Evolutionary conservation across 495 filamentous ascomycete species (phyloP).

Genomic region (Neurospora africana): DNA sequence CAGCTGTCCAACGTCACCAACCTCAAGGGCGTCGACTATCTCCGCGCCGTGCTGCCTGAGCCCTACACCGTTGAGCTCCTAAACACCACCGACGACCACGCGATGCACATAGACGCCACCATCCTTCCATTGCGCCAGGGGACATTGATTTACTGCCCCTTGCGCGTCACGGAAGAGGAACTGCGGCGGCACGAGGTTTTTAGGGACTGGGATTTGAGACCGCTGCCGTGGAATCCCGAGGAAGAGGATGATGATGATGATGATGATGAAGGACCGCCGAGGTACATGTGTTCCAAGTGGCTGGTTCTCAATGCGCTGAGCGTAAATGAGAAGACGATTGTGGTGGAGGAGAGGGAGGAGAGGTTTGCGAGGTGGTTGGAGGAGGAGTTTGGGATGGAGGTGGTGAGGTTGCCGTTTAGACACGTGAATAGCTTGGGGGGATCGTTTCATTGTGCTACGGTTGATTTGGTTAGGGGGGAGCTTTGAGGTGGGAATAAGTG

Average conservation of each 20-base stretch:
- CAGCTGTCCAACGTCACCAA: constrained; percentile 1
- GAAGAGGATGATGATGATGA: background rate
- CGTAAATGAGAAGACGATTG: background rate
- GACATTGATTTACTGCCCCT: background rate
- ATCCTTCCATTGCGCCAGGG: background rate
- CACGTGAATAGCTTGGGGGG: constrained; percentile 3
- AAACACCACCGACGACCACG: background rate
- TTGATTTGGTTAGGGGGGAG: background rate
- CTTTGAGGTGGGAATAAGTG: background rate
- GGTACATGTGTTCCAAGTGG: constrained; percentile 2
- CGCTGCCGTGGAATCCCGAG: background rate
- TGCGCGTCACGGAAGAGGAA: background rate
- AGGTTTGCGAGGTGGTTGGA: constrained; percentile 1
- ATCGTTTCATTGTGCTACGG: constrained; percentile 2
- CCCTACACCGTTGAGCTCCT: background rate
- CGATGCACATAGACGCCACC: constrained; percentile 2
- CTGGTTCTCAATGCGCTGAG: background rate
- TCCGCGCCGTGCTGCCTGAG: background rate
- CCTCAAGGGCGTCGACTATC: background rate
- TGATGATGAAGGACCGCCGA: background rate
- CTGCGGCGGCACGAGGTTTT: background rate
- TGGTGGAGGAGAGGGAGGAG: background rate
- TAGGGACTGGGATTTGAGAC: background rate
- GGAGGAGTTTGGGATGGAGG: background rate
- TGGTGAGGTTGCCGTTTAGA: background rate